Percentiles rank a stretch among this genome's conserved stretches.
phyloP scores from a whole-genome alignment of 495 filamentous ascomycete species.

The Aspergillus indologenus region DNA sequence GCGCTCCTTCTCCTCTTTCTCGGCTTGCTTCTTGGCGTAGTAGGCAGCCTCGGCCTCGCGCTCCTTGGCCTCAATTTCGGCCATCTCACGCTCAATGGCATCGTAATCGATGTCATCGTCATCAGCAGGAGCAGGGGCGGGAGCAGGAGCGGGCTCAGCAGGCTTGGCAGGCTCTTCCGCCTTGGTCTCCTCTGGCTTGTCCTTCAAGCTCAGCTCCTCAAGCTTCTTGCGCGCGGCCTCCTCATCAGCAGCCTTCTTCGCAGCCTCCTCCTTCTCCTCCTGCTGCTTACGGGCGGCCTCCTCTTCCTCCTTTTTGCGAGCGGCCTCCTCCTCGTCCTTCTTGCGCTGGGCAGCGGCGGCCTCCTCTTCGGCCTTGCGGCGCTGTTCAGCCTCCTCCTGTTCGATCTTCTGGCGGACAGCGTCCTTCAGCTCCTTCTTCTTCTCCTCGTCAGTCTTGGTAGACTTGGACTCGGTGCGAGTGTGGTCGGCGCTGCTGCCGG shows the following conservation, averaged over 20 bases:
- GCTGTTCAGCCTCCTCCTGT: conserved; percentile 44
- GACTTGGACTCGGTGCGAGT: conserved; percentile 56
- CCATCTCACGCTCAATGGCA: conserved; percentile 50
- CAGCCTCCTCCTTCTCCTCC: conserved; percentile 24
- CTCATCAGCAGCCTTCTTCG: conserved; percentile 27
- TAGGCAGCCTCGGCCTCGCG: conserved; percentile 58
- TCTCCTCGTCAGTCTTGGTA: conserved; percentile 67
- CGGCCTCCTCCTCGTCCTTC: conserved; percentile 29
- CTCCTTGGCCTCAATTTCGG: conserved; percentile 58
- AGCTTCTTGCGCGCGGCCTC: conserved; percentile 34
- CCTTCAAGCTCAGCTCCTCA: conserved; percentile 37
- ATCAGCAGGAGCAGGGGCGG: conserved; percentile 30
- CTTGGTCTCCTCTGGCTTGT: conserved; percentile 41
- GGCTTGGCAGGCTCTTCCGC: conserved; percentile 43
- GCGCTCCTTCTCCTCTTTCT: conserved; percentile 60
- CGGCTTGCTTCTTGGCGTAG: conserved; percentile 55
- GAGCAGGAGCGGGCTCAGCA: conserved; percentile 27
- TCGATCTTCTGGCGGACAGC: conserved; percentile 61
- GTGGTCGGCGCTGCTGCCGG: conserved; percentile 54
- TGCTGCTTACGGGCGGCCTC: conserved; percentile 22
- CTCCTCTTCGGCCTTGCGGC: conserved; percentile 46
- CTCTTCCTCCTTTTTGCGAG: conserved; percentile 31
- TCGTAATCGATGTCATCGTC: conserved; percentile 54
- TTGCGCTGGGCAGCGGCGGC: conserved; percentile 16
- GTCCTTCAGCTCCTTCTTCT: conserved; percentile 64